phyloP scores from a whole-genome alignment of 192 early-diverging fungal species.

The Paraglomus occultum region DNA sequence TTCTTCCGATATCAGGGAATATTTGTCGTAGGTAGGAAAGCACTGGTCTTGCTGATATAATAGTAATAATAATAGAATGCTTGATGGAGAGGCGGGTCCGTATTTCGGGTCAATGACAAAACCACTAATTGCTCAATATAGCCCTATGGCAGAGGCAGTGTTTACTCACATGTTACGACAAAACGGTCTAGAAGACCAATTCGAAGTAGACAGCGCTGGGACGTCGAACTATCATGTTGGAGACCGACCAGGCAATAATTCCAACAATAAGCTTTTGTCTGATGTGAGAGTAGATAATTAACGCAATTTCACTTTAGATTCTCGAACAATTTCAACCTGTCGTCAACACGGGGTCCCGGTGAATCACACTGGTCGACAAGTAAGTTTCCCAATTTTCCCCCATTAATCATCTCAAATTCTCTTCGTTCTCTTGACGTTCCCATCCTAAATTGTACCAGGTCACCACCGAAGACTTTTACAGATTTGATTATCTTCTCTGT shows the following conservation, averaged over 20 bases:
- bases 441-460: conserved; percentile 37
- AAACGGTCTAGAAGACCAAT: conserved; percentile 48
- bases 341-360: conserved; percentile 67
- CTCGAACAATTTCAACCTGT: conserved; percentile 66
- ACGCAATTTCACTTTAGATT: conserved; percentile 44
- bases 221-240: conserved; percentile 81
- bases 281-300: background rate
- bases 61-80: background rate
- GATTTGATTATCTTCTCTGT: conserved; percentile 86
- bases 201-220: conserved; percentile 85
- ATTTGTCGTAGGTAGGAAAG: conserved; percentile 1
- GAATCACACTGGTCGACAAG: conserved; percentile 69
- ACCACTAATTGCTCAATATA: background rate
- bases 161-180: conserved; percentile 72
- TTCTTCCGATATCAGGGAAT: background rate
- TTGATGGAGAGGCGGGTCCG: too few species aligned
- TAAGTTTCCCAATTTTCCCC: conserved; percentile 29
- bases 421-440: too few species aligned
- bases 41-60: background rate
- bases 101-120: too few species aligned
- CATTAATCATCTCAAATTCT: too few species aligned
- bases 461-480: conserved; percentile 54
- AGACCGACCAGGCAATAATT: background rate
- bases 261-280: background rate
- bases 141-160: conserved; percentile 93